Evolutionary conservation across 202 grass and related monocot genomes (phyloP).

Genomic region (Panicum virgatum): DNA sequence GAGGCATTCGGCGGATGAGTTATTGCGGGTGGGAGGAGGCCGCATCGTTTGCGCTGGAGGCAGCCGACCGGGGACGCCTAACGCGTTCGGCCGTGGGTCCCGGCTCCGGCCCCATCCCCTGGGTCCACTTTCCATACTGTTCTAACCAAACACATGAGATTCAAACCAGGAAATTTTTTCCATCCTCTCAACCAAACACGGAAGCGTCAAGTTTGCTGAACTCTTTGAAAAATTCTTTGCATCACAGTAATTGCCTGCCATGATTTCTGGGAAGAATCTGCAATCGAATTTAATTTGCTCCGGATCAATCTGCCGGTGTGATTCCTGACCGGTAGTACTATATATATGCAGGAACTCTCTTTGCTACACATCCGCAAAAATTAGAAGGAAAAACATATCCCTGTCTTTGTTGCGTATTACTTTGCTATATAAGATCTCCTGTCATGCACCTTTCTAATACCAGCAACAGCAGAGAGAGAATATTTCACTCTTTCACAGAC

Average conservation of each 20-base stretch:
- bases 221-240: not conserved
- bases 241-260: not conserved
- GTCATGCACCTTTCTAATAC: not conserved
- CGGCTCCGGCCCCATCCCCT: too few relatives aligned
- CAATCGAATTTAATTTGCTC: not conserved
- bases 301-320: not conserved
- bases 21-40: too few relatives aligned
- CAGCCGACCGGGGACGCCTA: too few relatives aligned
- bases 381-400: not conserved
- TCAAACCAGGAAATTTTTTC: too few relatives aligned
- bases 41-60: too few relatives aligned
- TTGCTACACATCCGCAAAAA: not conserved
- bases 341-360: not conserved
- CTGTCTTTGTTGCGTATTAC: not conserved
- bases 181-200: too few relatives aligned
- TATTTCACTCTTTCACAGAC: not conserved
- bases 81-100: too few relatives aligned
- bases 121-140: too few relatives aligned
- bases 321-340: not conserved
- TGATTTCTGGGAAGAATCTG: not conserved
- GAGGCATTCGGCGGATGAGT: too few relatives aligned
- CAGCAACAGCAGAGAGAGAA: not conserved
- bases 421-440: not conserved
- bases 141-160: too few relatives aligned
- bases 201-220: not conserved